Evolutionary conservation across 2,329 filamentous ascomycete genomes (phyloP).

Genomic region (Cladosporium sp.): DNA sequence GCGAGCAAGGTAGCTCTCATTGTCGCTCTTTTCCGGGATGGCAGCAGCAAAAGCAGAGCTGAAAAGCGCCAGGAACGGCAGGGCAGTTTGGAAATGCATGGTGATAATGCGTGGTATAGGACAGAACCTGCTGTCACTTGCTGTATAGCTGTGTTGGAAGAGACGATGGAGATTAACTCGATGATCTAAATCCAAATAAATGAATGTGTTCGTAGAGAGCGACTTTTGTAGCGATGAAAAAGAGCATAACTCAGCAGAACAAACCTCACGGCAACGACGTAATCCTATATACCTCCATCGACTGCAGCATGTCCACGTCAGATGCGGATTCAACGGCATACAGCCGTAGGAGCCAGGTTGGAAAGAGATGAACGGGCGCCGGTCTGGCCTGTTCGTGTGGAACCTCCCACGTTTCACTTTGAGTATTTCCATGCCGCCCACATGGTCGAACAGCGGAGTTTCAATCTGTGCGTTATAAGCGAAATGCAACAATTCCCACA

Average conservation of each 20-base stretch:
- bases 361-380: conserved; percentile 11
- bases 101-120: neutral
- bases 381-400: conserved; percentile 1
- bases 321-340: conserved; percentile 16
- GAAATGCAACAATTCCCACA: neutral
- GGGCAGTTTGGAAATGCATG: conserved; percentile 1
- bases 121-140: conserved; percentile 5
- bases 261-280: neutral
- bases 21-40: conserved; percentile 20
- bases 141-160: neutral
- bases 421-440: neutral
- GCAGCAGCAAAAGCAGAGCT: conserved; percentile 20
- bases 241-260: neutral
- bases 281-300: neutral
- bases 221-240: conserved; percentile 1
- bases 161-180: conserved; percentile 1
- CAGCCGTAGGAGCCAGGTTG: neutral
- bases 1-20: conserved; percentile 23
- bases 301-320: conserved; percentile 3
- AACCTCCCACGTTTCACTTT: conserved; percentile 9
- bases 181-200: neutral
- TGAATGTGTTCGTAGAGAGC: neutral
- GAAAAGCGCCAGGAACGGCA: neutral
- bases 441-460: neutral
- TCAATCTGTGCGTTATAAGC: neutral